These are phyloP conservation scores for Moesziomyces sp. DNA, from an alignment of 1,284 basidiomycete genomes.

Conservation along the genomic window DNA sequence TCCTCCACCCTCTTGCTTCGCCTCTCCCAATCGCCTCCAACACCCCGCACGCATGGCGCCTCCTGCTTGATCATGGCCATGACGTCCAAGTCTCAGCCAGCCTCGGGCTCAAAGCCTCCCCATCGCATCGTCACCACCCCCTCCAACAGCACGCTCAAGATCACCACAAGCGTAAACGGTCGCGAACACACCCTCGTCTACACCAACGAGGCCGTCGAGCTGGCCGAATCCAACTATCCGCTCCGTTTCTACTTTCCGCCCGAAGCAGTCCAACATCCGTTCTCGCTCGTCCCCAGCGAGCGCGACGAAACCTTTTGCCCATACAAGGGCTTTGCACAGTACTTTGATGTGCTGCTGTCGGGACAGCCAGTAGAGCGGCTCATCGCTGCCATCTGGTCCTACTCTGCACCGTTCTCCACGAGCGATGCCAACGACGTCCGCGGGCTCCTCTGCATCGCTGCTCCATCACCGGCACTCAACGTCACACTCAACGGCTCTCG, in stretches of 20 bases:
- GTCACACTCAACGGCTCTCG: constrained; percentile 27
- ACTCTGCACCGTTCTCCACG: constrained; percentile 27
- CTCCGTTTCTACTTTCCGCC: constrained; percentile 43
- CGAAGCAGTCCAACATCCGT: constrained; percentile 31
- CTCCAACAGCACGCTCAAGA: constrained; percentile 22
- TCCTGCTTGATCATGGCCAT: not conserved
- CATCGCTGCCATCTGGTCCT: constrained; percentile 39
- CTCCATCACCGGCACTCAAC: constrained; percentile 16
- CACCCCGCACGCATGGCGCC: not conserved
- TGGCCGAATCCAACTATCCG: constrained; percentile 43
- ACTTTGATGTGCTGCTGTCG: constrained; percentile 25
- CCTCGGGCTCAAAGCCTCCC: constrained; percentile 27
- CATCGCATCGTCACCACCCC: constrained; percentile 30
- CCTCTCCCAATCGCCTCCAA: not conserved
- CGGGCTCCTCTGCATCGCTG: constrained; percentile 37
- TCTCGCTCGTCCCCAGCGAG: constrained; percentile 25
- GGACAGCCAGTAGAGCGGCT: constrained; percentile 22
- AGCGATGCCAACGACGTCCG: constrained; percentile 28
- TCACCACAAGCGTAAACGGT: constrained; percentile 27
- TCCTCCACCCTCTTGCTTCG: no score
- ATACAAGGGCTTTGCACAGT: constrained; percentile 44
- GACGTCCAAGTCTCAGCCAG: constrained; percentile 10
- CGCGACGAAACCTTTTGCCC: constrained; percentile 42
- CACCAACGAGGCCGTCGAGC: constrained; percentile 26
- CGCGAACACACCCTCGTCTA: constrained; percentile 29